These are phyloP conservation scores for Alternaria hordeiaustralica DNA, from an alignment of 2,329 filamentous ascomycete species.

Conservation along the genomic window DNA sequence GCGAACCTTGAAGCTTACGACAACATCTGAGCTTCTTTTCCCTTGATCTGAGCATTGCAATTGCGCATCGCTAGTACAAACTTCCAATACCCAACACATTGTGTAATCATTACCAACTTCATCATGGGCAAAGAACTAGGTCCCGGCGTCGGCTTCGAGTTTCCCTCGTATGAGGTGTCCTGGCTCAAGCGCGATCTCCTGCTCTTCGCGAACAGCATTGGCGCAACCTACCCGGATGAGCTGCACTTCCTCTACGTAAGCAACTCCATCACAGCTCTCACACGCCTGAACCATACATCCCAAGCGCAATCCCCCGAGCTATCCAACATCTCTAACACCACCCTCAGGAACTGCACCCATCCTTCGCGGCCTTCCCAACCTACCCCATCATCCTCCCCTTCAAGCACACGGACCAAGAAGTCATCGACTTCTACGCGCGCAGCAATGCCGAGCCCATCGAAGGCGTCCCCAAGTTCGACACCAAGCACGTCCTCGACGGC, in stretches of 20 bases:
- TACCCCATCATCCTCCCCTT: constrained; percentile 85
- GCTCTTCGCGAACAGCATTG: constrained; percentile 90
- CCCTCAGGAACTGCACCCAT: constrained; percentile 80
- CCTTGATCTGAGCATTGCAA: background rate
- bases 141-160: constrained; percentile 76
- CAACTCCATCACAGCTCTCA: background rate
- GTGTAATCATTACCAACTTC: background rate
- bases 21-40: constrained; percentile 1
- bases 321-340: constrained; percentile 4
- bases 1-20: constrained; percentile 19
- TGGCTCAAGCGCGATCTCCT: constrained; percentile 90
- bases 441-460: constrained; percentile 72
- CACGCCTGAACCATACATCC: background rate
- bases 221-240: constrained; percentile 77
- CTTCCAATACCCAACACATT: background rate
- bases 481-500: constrained; percentile 77
- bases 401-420: constrained; percentile 77
- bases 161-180: constrained; percentile 74
- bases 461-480: constrained; percentile 77
- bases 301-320: background rate
- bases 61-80: background rate
- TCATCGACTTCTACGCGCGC: constrained; percentile 82
- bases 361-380: constrained; percentile 87
- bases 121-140: constrained; percentile 44
- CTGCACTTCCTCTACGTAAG: constrained; percentile 89